Percentiles rank a stretch among this genome's conserved stretches.
These are phyloP conservation scores for Stereocaulon alpinum DNA, from an alignment of 495 filamentous ascomycete species.

Conservation along the genomic window DNA sequence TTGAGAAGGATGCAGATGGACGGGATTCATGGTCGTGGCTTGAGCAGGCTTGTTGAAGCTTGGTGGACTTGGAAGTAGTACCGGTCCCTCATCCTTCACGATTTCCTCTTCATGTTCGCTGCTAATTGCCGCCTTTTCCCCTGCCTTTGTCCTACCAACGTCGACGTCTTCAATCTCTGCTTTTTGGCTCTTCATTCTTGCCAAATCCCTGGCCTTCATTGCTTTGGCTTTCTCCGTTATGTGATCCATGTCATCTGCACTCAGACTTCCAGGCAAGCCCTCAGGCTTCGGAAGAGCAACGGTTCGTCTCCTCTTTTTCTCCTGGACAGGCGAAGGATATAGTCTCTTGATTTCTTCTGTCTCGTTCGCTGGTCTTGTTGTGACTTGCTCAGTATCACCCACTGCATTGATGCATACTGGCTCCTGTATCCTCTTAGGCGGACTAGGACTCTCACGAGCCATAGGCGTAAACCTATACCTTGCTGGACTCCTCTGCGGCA, in stretches of 20 bases:
- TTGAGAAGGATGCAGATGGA: not conserved
- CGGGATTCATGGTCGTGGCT: not conserved
- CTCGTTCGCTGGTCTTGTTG: not conserved
- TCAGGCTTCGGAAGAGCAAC: not conserved
- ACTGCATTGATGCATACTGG: not conserved
- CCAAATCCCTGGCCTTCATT: slow-evolving; percentile 5
- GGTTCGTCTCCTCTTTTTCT: not conserved
- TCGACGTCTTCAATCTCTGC: not conserved
- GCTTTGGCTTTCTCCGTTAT: not conserved
- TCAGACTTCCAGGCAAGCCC: not conserved
- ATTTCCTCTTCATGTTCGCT: not conserved
- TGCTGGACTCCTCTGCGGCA: slow-evolving; percentile 8
- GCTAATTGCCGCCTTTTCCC: not conserved
- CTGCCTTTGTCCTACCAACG: not conserved
- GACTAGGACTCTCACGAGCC: not conserved
- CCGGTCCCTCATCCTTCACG: not conserved
- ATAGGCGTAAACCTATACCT: slow-evolving; percentile 9
- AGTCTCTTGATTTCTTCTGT: not conserved
- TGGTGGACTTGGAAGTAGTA: not conserved
- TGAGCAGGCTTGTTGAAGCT: not conserved
- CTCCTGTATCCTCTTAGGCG: slow-evolving; percentile 9
- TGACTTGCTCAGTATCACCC: not conserved
- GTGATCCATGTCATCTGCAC: not conserved
- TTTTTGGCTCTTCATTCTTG: slow-evolving; percentile 1
- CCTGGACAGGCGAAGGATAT: slow-evolving; percentile 8